Conservation (phyloP, 441 rosid species). For the Adansonia grandidieri region DNA sequence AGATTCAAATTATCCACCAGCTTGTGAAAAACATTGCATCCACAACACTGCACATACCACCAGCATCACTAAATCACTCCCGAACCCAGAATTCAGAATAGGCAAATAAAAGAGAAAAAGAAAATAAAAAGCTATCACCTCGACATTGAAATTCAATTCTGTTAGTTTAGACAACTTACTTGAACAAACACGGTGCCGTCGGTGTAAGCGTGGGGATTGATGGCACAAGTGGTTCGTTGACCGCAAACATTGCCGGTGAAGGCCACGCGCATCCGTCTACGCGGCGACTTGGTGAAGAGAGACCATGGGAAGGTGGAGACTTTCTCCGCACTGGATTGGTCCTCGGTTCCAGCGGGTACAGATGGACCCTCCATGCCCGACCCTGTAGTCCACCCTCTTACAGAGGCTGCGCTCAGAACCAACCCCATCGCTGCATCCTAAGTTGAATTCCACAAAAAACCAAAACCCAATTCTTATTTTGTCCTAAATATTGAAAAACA, state of each 20-base stretch:
- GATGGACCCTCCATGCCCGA: constrained; percentile 97
- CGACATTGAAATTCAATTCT: not conserved
- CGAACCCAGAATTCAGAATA: not conserved
- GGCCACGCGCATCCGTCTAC: constrained; percentile 93
- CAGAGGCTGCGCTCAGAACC: constrained; percentile 81
- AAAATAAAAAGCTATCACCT: not conserved
- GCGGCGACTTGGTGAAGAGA: constrained; percentile 86
- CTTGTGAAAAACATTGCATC: constrained; percentile 93
- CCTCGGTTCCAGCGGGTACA: constrained; percentile 60
- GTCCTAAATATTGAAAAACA: not conserved
- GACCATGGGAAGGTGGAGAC: constrained; percentile 95
- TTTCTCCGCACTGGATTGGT: constrained; percentile 48
- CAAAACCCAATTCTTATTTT: not conserved
- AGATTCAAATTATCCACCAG: constrained; percentile 91
- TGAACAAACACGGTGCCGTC: constrained; percentile 92
- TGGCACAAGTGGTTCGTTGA: constrained; percentile 86
- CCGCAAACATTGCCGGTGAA: constrained; percentile 91
- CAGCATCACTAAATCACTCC: not conserved
- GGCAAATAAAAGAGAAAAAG: constrained; percentile 28
- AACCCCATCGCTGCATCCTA: constrained; percentile 93
- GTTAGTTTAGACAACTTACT: constrained; percentile 32
- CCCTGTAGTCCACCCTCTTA: constrained; percentile 90
- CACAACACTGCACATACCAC: constrained; percentile 67
- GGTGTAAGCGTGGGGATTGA: constrained; percentile 86
- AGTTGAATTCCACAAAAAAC: constrained; percentile 19